Conservation (phyloP, 208 protist species). For the Crithidia fasciculata region DNA sequence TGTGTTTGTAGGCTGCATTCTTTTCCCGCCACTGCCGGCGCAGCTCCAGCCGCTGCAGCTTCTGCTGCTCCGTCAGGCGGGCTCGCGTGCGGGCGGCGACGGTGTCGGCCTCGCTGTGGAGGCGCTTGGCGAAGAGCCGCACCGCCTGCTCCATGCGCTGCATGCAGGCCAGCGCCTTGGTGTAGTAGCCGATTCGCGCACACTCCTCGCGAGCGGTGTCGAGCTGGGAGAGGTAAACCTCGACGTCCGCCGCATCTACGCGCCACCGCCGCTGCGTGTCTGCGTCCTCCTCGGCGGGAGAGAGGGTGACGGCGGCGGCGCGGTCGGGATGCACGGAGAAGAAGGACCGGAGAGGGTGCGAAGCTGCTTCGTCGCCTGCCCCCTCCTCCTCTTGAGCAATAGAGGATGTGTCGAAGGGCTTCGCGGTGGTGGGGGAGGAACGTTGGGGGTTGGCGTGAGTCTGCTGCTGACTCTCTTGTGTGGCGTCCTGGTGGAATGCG, state of each 20-base stretch:
- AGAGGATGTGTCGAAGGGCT: too few species aligned
- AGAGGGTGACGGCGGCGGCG: neutral
- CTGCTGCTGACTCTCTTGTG: too few species aligned
- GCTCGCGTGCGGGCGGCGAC: constrained; percentile 32
- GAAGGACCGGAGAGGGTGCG: constrained; percentile 10
- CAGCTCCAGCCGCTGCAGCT: constrained; percentile 45
- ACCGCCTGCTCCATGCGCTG: constrained; percentile 55
- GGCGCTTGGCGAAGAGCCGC: constrained; percentile 44
- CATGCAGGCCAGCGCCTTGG: constrained; percentile 49
- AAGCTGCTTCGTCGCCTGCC: neutral
- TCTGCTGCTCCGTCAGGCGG: constrained; percentile 37
- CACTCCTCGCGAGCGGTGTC: constrained; percentile 56
- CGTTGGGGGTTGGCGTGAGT: too few species aligned
- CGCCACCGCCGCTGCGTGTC: constrained; percentile 22
- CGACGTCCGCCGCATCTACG: constrained; percentile 40
- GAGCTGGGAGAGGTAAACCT: constrained; percentile 44
- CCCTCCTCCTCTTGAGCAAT: neutral
- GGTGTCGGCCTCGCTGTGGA: constrained; percentile 33
- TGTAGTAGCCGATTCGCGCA: constrained; percentile 39
- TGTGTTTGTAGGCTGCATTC: constrained; percentile 39
- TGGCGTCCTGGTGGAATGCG: too few species aligned
- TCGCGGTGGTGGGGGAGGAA: too few species aligned
- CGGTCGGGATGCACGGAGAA: constrained; percentile 5
- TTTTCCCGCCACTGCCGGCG: constrained; percentile 42
- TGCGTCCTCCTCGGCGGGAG: constrained; percentile 8